phyloP scores from a whole-genome alignment of 805 yeast species.

The Starmera pachycereana region DNA sequence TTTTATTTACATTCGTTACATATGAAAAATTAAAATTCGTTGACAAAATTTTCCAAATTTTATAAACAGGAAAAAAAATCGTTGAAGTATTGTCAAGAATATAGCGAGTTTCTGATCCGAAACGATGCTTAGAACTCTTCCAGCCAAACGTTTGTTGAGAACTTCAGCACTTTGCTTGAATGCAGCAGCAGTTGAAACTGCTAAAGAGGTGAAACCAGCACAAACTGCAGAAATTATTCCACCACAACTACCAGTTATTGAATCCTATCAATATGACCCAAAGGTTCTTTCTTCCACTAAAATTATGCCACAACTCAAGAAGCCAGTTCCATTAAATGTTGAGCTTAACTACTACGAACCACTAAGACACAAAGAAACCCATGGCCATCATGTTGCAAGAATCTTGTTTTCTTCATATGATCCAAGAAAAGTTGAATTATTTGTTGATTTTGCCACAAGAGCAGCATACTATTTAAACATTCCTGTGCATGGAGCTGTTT shows the following conservation, averaged over 20 bases:
- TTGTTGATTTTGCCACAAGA: conserved; percentile 78
- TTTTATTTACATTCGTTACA: no score
- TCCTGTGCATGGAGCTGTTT: conserved; percentile 70
- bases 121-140: no score
- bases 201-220: neutral
- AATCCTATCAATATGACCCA: conserved; percentile 25
- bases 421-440: conserved; percentile 59
- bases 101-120: no score
- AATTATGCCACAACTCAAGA: conserved; percentile 23
- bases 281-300: conserved; percentile 24
- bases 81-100: no score
- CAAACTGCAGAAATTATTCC: neutral
- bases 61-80: no score
- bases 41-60: no score
- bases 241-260: neutral
- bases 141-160: conserved; percentile 4
- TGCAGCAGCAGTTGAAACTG: conserved; percentile 2
- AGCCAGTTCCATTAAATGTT: conserved; percentile 78
- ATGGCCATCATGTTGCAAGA: conserved; percentile 74
- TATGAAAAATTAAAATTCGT: no score
- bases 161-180: conserved; percentile 3
- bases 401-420: conserved; percentile 65
- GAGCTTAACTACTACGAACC: conserved; percentile 79
- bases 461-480: conserved; percentile 86
- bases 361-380: conserved; percentile 48